Conservation (phyloP, 2,329 filamentous ascomycete genomes). For the Diaporthe humulicola region DNA sequence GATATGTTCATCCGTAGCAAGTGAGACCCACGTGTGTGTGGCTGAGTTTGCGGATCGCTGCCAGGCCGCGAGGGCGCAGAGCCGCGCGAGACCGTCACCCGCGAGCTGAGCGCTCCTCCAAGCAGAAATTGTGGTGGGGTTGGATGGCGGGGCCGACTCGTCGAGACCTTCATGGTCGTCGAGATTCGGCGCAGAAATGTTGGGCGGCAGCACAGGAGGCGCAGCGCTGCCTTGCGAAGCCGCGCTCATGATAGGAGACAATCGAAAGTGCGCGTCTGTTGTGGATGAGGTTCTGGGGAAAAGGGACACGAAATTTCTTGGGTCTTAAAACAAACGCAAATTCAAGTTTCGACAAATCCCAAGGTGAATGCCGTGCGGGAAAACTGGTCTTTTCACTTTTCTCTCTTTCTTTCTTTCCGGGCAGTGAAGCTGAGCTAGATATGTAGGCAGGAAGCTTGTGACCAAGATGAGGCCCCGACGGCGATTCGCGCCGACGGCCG, state of each 20-base stretch:
- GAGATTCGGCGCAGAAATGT: not conserved
- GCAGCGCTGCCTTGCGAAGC: too few relatives aligned
- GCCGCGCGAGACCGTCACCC: not conserved
- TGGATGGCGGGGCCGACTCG: not conserved
- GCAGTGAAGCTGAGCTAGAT: too few relatives aligned
- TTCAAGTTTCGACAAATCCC: not conserved
- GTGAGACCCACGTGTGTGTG: not conserved
- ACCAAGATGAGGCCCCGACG: not conserved
- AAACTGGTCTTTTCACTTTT: not conserved
- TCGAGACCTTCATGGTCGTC: not conserved
- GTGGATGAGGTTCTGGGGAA: not conserved
- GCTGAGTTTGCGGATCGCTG: not conserved
- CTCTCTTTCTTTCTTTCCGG: not conserved
- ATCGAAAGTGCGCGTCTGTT: too few relatives aligned
- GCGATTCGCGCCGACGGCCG: not conserved
- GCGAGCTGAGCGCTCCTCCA: not conserved
- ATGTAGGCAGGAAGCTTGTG: too few relatives aligned
- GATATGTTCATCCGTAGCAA: not conserved
- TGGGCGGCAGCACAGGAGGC: not conserved
- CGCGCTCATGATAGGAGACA: not conserved
- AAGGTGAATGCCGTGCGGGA: too few relatives aligned
- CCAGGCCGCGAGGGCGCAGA: not conserved
- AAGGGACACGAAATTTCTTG: too few relatives aligned
- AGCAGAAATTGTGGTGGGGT: not conserved
- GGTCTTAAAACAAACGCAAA: too few relatives aligned